phyloP scores from a whole-genome alignment of 1,284 basidiomycete genomes.

The Ceratobasidium sp. region DNA sequence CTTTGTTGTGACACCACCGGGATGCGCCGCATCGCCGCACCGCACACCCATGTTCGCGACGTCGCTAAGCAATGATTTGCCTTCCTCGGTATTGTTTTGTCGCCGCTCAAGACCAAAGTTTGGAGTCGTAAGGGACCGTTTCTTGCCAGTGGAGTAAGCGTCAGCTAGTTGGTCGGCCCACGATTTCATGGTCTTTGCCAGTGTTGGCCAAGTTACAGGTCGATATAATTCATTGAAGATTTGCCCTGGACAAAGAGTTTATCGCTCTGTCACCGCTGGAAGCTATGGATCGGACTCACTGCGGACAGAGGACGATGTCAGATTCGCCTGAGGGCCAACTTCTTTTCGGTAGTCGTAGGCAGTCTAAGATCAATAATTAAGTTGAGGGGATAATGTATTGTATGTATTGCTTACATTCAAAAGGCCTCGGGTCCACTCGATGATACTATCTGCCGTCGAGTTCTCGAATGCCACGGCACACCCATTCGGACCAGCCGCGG shows the following conservation, averaged over 20 bases:
- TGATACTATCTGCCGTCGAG: background rate
- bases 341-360: conserved; percentile 17
- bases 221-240: too few species aligned
- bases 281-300: background rate
- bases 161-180: conserved; percentile 31
- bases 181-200: background rate
- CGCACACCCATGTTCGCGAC: conserved; percentile 1
- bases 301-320: conserved; percentile 19
- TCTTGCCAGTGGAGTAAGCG: conserved; percentile 21
- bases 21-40: conserved; percentile 37
- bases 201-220: background rate
- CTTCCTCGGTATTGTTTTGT: background rate
- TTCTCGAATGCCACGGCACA: conserved; percentile 24
- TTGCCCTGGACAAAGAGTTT: too few species aligned
- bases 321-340: background rate
- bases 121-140: background rate
- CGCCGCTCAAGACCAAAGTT: background rate
- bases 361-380: background rate
- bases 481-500: conserved; percentile 22
- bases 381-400: background rate
- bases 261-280: background rate
- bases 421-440: background rate
- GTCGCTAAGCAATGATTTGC: background rate
- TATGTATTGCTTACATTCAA: background rate
- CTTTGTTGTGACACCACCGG: conserved; percentile 27